Base-by-base conservation (phyloP, 1,284 basidiomycete species). In the Marasmius oreades region DNA sequence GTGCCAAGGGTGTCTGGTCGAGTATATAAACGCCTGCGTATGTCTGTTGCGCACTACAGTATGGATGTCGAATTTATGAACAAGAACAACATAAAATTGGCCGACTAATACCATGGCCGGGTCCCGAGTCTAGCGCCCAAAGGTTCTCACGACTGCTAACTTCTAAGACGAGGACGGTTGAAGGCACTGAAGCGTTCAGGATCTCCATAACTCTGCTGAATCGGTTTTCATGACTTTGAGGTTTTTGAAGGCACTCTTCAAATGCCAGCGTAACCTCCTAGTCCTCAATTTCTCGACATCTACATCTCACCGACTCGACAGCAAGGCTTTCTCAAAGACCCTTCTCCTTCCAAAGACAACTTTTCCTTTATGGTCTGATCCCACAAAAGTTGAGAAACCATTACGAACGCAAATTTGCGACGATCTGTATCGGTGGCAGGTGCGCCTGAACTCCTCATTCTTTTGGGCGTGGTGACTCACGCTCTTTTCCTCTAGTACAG, bases 381-480 rank as follows among this genome's bases (percentile, higher is more conserved):
- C 88, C 2, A 75, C 79, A 8, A 82, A 85, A 56, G 80, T 81
- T 36, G 86, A 91, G 57, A 72, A 77, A 22, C 74, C 78, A 18
- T 88, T 88, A 63, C 78, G 83, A 53, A 69, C 73, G 36, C 79
- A 85, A 61, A 93, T 91, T 1, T 89, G 89, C 36, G 84, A 86
- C 33, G 80, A 82, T 2, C 77, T 99, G 12, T 99, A 99, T 68
- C 74, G 75, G 26, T 90, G 89, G 88, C 97, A 99, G 87, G 94
- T 92, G 60, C 51, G 81, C n/a, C n/a, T n/a, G n/a, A n/a, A 63
- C 37, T 42, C 42, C 57, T 26, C 46, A 46, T 43, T 42, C 2
- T 52, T 11, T 34, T 51, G 59, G 23, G 43, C 59, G 51, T 53
- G 24, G 53, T 37, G 5, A 5, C 36, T 47, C 23, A 46, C 11